A percentile compares a stretch with the other conserved stretches of the same genome.
Evolutionary conservation across 1,284 basidiomycete species (phyloP).

Genomic region (Ganoderma meredithae): DNA sequence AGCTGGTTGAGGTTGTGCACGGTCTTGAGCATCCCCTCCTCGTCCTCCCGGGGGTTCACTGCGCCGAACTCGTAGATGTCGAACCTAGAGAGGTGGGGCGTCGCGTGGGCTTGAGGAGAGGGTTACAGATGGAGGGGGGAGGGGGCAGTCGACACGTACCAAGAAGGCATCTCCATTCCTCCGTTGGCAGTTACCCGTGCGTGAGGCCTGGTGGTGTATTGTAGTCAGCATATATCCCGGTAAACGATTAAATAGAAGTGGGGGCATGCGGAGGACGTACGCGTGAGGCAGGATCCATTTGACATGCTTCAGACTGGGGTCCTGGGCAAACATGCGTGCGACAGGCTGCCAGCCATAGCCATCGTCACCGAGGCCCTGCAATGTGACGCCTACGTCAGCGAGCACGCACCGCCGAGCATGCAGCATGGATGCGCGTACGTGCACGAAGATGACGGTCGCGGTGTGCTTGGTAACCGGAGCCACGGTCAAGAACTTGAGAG

Average conservation of each 20-base stretch:
- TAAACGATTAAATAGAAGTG: slow-evolving; percentile 1
- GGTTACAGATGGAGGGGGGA: background rate
- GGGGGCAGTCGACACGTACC: slow-evolving; percentile 49
- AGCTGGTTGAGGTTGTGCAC: slow-evolving; percentile 70
- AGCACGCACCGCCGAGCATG: background rate
- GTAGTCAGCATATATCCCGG: background rate
- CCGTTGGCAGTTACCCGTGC: slow-evolving; percentile 73
- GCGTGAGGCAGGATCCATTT: slow-evolving; percentile 88
- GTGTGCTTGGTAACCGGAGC: slow-evolving; percentile 71
- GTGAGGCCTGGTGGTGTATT: slow-evolving; percentile 49
- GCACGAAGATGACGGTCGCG: slow-evolving; percentile 89
- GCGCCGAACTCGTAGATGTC: slow-evolving; percentile 78
- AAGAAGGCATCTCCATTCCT: slow-evolving; percentile 74
- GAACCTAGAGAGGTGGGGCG: slow-evolving; percentile 58
- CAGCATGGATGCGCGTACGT: slow-evolving; percentile 53
- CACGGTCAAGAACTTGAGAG: slow-evolving; percentile 60
- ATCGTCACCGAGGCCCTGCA: slow-evolving; percentile 77
- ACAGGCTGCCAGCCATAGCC: slow-evolving; percentile 83
- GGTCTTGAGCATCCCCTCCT: slow-evolving; percentile 75
- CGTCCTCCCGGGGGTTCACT: slow-evolving; percentile 66
- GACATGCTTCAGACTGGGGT: slow-evolving; percentile 69
- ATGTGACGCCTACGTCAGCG: background rate
- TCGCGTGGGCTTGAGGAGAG: slow-evolving; percentile 19
- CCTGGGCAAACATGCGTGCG: slow-evolving; percentile 63
- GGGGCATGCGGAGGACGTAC: slow-evolving; percentile 47